A percentile compares a stretch with the other conserved stretches of the same genome.
These are phyloP conservation scores for Claviceps monticola DNA, from an alignment of 2,329 filamentous ascomycete genomes.

Conservation along the genomic window DNA sequence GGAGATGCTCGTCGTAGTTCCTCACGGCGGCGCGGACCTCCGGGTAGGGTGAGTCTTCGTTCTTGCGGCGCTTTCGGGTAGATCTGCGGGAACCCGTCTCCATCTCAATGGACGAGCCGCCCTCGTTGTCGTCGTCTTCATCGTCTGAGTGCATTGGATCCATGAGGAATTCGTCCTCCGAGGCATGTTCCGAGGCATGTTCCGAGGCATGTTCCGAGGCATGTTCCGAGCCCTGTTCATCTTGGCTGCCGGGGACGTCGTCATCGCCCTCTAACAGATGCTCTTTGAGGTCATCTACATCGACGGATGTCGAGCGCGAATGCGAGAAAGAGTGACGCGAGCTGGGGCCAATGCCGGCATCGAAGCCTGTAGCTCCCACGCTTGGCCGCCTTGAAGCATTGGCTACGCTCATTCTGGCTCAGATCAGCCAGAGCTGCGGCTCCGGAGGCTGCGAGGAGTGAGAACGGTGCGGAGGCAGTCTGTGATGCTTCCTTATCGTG, in stretches of 20 bases:
- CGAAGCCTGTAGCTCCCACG: conserved; percentile 13
- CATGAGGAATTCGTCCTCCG: conserved; percentile 33
- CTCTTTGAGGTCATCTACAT: conserved; percentile 13
- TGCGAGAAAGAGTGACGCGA: conserved; percentile 15
- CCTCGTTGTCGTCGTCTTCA: not conserved
- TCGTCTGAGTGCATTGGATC: conserved; percentile 35
- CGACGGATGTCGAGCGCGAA: conserved; percentile 11
- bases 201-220: not conserved
- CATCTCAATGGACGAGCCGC: conserved; percentile 9
- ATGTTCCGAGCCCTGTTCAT: conserved; percentile 37
- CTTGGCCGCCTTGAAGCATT: not conserved
- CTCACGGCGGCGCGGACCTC: conserved; percentile 51
- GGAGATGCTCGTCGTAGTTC: conserved; percentile 51
- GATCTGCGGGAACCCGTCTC: conserved; percentile 7
- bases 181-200: conserved; percentile 27
- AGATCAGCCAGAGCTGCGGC: not conserved
- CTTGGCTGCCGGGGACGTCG: conserved; percentile 26
- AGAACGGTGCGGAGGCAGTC: not conserved
- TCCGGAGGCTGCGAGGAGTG: not conserved
- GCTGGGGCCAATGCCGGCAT: conserved; percentile 9
- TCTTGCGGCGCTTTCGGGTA: conserved; percentile 22
- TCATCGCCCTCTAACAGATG: conserved; percentile 28
- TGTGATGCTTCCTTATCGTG: not conserved
- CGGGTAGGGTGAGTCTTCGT: conserved; percentile 50
- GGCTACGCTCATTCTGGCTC: conserved; percentile 1